Evolutionary conservation across 208 protist species (phyloP), one percentile per base, ranked within the genome.

Genomic region (Acanthamoeba triangularis): DNA sequence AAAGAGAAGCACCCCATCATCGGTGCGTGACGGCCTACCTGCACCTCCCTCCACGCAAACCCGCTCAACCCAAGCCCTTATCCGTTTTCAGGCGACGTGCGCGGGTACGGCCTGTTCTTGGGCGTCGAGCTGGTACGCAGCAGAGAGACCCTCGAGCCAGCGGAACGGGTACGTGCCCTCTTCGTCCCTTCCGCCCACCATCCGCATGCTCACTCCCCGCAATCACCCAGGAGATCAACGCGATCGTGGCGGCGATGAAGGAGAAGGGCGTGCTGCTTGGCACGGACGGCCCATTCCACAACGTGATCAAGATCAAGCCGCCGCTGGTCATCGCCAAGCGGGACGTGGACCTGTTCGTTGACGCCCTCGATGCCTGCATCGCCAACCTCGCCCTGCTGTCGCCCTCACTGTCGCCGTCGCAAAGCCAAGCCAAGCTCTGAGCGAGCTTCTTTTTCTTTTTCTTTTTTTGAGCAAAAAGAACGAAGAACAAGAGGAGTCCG

Each of bases 221-320:
- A 14, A 11, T 25, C 5, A 47, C 47, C 11, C 37, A 69, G 41
- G 87, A 93, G 25, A 93, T 44, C 28, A 56, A n/a, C 37, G 54
- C 18, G 18, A 56, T 93, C 8, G 52, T 91, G 25, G 78, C 28
- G 5, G 28, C 16, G 30, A 93, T 82, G 85, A 95, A 91, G 47
- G 78, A 95, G n/a, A 88, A 63, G 61, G 74, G 78, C 35, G 37
- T 95, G 16, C 65, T 95, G 52, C 20, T 95, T 1, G 63, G 82
- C 65, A 93, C 74, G 13, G 94, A 92, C 37, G 94, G 94, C 4
- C 94, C 78, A 0, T 82, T 54, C 44, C 78, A 92, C 49, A 95
- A 95, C 82, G 94, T 95, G 25, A 47, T 95, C 61, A 91, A 92
- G 47, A 72, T 95, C 35, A 95, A 95, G 37, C 94, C 94, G 28